Evolutionary conservation across 2,329 filamentous ascomycete species (phyloP).

Genomic region (Septoria linicola): DNA sequence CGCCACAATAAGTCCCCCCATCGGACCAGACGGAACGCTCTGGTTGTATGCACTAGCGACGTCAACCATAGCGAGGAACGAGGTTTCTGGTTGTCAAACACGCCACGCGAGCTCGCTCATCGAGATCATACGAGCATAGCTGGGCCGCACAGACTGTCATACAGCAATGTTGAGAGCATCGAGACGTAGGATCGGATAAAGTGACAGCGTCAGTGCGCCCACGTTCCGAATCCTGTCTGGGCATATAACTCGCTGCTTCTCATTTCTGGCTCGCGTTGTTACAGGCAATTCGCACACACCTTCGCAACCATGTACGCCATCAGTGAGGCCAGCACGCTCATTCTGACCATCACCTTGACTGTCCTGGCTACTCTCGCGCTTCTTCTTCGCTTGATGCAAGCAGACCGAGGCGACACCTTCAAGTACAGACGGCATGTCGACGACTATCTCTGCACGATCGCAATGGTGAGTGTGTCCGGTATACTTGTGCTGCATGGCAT

Average conservation of each 20-base stretch:
- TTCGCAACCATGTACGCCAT: constrained; percentile 17
- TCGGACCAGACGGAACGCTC: not conserved
- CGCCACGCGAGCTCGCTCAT: not conserved
- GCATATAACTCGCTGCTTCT: not conserved
- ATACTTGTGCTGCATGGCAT: too few species aligned
- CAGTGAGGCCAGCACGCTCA: constrained; percentile 14
- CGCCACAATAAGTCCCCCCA: not conserved
- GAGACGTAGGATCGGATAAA: not conserved
- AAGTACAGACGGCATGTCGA: constrained; percentile 15
- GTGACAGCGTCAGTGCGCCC: not conserved
- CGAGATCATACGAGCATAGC: not conserved
- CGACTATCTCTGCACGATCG: constrained; percentile 15
- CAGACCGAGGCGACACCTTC: constrained; percentile 13
- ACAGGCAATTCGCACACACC: not conserved
- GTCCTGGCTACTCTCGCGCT: constrained; percentile 15
- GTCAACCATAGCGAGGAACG: too few species aligned
- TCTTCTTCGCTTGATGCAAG: constrained; percentile 12
- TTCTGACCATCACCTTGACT: constrained; percentile 16
- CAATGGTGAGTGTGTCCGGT: constrained; percentile 12
- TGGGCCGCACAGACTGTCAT: not conserved
- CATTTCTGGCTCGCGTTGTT: not conserved
- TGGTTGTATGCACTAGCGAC: too few species aligned
- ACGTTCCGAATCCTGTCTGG: not conserved
- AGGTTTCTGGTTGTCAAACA: not conserved
- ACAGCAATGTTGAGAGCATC: not conserved